Evolutionary conservation across 257 asterid species (phyloP), one percentile per base, ranked within the genome.

Genomic region (Paulownia fortunei): DNA sequence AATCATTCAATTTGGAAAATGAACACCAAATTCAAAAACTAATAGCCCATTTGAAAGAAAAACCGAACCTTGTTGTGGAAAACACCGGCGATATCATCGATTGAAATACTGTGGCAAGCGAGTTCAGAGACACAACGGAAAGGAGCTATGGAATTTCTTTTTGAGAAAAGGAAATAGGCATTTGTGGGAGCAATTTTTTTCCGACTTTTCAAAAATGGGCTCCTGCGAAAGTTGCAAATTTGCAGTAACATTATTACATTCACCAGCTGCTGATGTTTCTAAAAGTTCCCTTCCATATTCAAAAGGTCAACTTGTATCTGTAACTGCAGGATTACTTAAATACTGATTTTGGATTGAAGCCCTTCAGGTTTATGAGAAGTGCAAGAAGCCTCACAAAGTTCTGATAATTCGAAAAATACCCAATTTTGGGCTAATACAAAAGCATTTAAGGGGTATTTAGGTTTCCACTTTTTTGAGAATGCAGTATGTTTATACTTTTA

Each of bases 31-130:
- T n/a, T 44, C 8, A 41, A 56, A 79, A 34, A 60, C 5, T n/a
- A 16, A 73, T 4, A 23, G 19, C 71, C 76, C 49, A 47, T 27
- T 55, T 19, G 6, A 70, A 8, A 62, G 34, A 58, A 39, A 9
- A 79, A 69, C 1, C 60, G 11, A 46, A 88, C 93, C 89, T 88
- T 88, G 75, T 88, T 88, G 36, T 88, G 91, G 16, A 84, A 49
- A 77, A 88, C 76, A 37, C 74, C 88, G 76, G 83, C 82, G 69
- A 88, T 24, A 16, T 63, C 82, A 24, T 69, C 67, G 47, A 82
- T 34, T 3, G 89, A 72, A 63, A 78, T 11, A 32, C 62, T 69
- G 60, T 59, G 62, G 77, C 76, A 69, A 32, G 84, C 76, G 79
- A 79, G 84, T 34, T 61, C 72, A 41, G 89, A 73, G 72, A 65